Evolutionary conservation across 352 stramenopile species (phyloP).

Genomic region (Phytophthora idaei): DNA sequence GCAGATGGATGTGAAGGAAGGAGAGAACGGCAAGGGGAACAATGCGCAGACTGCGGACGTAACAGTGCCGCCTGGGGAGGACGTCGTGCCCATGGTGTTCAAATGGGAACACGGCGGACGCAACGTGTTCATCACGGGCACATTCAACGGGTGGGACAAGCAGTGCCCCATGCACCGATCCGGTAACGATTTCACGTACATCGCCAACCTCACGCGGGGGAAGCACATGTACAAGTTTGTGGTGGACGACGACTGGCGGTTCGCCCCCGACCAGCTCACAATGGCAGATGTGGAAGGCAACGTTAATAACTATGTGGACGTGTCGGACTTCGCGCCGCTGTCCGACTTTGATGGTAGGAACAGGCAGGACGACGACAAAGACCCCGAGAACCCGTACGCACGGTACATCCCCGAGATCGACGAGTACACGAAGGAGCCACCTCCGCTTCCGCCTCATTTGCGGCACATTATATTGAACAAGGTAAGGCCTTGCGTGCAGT

Average conservation of each 20-base stretch:
- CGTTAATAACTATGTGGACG: slow-evolving; percentile 99
- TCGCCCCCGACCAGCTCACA: slow-evolving; percentile 94
- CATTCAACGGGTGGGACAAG: slow-evolving; percentile 99
- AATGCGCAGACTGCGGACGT: slow-evolving; percentile 19
- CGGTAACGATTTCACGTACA: slow-evolving; percentile 99
- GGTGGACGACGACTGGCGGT: slow-evolving; percentile 99
- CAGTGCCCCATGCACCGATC: slow-evolving; percentile 99
- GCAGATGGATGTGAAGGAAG: slow-evolving; percentile 37
- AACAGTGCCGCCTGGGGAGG: slow-evolving; percentile 22
- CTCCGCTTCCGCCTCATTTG: slow-evolving; percentile 97
- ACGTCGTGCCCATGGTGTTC: slow-evolving; percentile 95
- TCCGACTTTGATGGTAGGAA: slow-evolving; percentile 72
- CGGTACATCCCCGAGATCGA: slow-evolving; percentile 98
- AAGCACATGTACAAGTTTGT: slow-evolving; percentile 99
- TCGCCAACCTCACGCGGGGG: slow-evolving; percentile 96
- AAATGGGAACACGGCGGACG: slow-evolving; percentile 98
- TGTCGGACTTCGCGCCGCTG: slow-evolving; percentile 96
- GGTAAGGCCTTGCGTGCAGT: slow-evolving; percentile 38
- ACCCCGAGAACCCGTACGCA: slow-evolving; percentile 94
- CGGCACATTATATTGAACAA: slow-evolving; percentile 99
- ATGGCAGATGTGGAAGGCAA: slow-evolving; percentile 98
- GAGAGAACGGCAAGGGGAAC: slow-evolving; percentile 39
- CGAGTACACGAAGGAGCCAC: slow-evolving; percentile 99
- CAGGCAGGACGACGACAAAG: slow-evolving; percentile 60
- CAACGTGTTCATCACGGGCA: slow-evolving; percentile 98